These are phyloP conservation scores for Lepidopterella palustris DNA, from an alignment of 495 filamentous ascomycete genomes.

Conservation along the genomic window DNA sequence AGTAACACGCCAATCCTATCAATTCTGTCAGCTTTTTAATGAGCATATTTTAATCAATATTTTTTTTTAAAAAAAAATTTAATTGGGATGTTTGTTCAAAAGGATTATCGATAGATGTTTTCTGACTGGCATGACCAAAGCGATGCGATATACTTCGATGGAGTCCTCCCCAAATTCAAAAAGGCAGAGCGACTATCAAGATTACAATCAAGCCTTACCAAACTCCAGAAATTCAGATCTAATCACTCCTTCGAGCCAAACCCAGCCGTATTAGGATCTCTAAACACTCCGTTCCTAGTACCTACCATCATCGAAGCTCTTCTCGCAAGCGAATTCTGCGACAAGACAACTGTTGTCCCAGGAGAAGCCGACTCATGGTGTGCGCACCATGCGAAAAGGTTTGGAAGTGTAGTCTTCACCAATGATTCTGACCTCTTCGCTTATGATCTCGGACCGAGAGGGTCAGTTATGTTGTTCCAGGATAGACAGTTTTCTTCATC, in stretches of 20 bases:
- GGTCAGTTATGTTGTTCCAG: conserved; percentile 16
- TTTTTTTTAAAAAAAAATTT: no score
- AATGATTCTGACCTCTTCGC: conserved; percentile 24
- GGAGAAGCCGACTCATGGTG: conserved; percentile 29
- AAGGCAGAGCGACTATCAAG: conserved; percentile 12
- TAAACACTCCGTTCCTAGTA: conserved; percentile 20
- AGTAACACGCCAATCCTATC: conserved; percentile 1
- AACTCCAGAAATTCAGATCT: conserved; percentile 1
- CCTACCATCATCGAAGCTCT: conserved; percentile 19
- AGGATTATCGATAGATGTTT: no score
- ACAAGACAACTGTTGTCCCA: conserved; percentile 14
- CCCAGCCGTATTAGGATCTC: conserved; percentile 2
- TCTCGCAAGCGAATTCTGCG: conserved; percentile 5
- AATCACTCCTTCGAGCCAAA: not conserved
- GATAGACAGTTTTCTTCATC: conserved; percentile 3
- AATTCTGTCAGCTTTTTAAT: not conserved
- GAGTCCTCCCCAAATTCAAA: conserved; percentile 23
- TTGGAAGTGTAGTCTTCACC: conserved; percentile 20
- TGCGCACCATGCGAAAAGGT: conserved; percentile 11
- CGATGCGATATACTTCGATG: conserved; percentile 25
- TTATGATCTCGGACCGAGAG: conserved; percentile 15
- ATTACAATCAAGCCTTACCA: conserved; percentile 3
- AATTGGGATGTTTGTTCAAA: no score
- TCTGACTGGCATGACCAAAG: not conserved
- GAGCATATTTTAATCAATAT: no score